phyloP scores from a whole-genome alignment of 2,329 filamentous ascomycete species.

The Aspergillus aculeatus region DNA sequence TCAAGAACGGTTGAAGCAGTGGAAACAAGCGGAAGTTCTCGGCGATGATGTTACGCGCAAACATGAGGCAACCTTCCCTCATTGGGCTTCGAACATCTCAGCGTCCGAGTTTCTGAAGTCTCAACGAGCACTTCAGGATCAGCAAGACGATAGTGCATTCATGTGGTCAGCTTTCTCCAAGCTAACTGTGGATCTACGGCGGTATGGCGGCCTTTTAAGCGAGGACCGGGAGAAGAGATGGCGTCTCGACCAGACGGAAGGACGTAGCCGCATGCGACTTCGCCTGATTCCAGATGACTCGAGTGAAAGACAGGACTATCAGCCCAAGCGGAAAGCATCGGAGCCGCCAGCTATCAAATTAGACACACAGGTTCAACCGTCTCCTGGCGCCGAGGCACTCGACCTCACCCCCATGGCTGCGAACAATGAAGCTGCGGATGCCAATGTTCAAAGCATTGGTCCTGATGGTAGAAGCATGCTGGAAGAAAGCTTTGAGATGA shows the following conservation, averaged over 20 bases:
- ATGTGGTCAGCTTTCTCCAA: constrained; percentile 72
- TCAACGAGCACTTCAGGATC: constrained; percentile 84
- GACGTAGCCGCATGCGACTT: constrained; percentile 89
- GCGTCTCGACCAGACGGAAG: constrained; percentile 94
- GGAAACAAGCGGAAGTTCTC: constrained; percentile 68
- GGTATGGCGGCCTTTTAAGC: constrained; percentile 78
- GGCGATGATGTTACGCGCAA: constrained; percentile 70
- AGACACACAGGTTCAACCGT: constrained; percentile 44
- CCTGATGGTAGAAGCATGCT: constrained; percentile 46
- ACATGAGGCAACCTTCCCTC: constrained; percentile 82
- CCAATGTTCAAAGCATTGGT: constrained; percentile 31
- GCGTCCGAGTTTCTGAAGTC: constrained; percentile 89
- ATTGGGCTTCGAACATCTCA: constrained; percentile 96
- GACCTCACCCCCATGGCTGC: constrained; percentile 35
- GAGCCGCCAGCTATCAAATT: constrained; percentile 49
- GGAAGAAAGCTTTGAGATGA: constrained; percentile 93
- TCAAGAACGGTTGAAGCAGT: constrained; percentile 76
- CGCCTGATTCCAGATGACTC: constrained; percentile 77
- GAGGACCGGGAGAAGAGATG: constrained; percentile 67
- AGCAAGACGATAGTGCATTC: constrained; percentile 83
- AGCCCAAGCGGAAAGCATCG: constrained; percentile 75
- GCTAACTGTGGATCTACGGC: constrained; percentile 73
- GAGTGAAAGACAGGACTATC: constrained; percentile 69
- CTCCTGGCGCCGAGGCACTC: constrained; percentile 44
- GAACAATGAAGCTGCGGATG: constrained; percentile 33